Evolutionary conservation across 192 early-diverging fungal species (phyloP).

Genomic region (Lobulomyces angularis): DNA sequence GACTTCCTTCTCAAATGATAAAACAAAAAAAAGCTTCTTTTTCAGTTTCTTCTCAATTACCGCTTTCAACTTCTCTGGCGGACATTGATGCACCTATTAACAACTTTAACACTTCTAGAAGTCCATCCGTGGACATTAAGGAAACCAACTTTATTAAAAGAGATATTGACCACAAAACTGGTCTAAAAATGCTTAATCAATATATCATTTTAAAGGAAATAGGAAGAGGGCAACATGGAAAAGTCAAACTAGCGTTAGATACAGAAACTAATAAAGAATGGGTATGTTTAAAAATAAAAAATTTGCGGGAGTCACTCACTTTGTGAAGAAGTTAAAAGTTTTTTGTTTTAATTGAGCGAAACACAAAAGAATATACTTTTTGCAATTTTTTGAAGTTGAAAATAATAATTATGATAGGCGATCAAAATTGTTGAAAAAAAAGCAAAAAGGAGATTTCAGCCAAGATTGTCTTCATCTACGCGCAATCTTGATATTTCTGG

Average conservation of each 20-base stretch:
- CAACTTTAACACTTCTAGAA: no score
- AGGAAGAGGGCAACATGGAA: constrained; percentile 88
- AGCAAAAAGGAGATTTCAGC: constrained; percentile 31
- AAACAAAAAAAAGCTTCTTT: no score
- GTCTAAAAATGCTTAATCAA: constrained; percentile 92
- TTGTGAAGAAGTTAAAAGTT: no score
- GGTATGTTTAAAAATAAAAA: constrained; percentile 30
- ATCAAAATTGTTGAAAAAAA: constrained; percentile 61
- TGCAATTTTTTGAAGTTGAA: no score
- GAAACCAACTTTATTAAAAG: constrained; percentile 76
- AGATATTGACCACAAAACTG: constrained; percentile 69
- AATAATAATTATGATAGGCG: constrained; percentile 31
- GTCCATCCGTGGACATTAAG: constrained; percentile 54
- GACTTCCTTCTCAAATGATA: no score
- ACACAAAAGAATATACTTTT: no score
- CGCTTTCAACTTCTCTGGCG: no score
- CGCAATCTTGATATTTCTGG: constrained; percentile 1
- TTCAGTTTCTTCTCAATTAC: no score
- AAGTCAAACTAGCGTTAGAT: constrained; percentile 84
- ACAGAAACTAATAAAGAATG: constrained; percentile 63
- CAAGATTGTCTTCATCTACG: constrained; percentile 24
- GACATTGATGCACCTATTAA: no score
- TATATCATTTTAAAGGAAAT: constrained; percentile 84
- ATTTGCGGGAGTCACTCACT: background rate
- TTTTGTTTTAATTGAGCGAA: no score